phyloP scores from a whole-genome alignment of 2,329 filamentous ascomycete genomes.

The Fusarium phyllophilum region DNA sequence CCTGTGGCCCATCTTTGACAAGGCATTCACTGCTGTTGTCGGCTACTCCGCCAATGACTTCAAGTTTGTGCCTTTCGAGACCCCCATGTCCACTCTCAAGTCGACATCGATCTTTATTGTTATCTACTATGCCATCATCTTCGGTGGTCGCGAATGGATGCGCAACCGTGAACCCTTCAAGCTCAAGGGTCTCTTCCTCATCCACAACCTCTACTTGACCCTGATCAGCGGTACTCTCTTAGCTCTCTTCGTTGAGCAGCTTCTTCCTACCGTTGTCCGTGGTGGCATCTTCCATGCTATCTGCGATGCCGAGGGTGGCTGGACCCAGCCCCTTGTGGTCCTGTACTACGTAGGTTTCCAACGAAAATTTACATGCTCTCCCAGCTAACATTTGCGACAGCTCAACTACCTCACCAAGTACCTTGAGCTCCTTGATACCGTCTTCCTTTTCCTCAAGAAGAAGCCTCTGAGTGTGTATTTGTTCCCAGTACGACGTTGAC shows the following conservation, averaged over 20 bases:
- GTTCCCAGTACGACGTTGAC: no score
- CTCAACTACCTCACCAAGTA: conserved; percentile 99
- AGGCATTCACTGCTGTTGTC: conserved; percentile 77
- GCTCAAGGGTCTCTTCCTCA: conserved; percentile 88
- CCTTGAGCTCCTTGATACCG: conserved; percentile 92
- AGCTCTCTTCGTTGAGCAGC: conserved; percentile 88
- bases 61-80: conserved; percentile 81
- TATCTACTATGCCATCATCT: conserved; percentile 92
- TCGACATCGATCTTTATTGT: conserved; percentile 83
- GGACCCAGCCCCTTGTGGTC: conserved; percentile 92
- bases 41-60: conserved; percentile 91
- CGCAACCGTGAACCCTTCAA: conserved; percentile 85
- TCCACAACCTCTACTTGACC: conserved; percentile 97
- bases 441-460: conserved; percentile 99
- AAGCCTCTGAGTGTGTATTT: conserved; percentile 78
- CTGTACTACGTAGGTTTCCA: conserved; percentile 86
- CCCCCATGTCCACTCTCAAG: conserved; percentile 89
- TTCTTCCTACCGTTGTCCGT: conserved; percentile 83
- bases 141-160: conserved; percentile 93
- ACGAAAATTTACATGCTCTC: neutral
- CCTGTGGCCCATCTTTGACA: conserved; percentile 94
- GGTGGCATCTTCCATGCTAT: conserved; percentile 90
- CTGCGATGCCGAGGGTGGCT: conserved; percentile 82
- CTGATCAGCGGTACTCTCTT: conserved; percentile 83
- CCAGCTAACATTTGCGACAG: conserved; percentile 57